These are phyloP conservation scores for Lenzites betulinus DNA, from an alignment of 768 basidiomycete genomes.

Conservation along the genomic window DNA sequence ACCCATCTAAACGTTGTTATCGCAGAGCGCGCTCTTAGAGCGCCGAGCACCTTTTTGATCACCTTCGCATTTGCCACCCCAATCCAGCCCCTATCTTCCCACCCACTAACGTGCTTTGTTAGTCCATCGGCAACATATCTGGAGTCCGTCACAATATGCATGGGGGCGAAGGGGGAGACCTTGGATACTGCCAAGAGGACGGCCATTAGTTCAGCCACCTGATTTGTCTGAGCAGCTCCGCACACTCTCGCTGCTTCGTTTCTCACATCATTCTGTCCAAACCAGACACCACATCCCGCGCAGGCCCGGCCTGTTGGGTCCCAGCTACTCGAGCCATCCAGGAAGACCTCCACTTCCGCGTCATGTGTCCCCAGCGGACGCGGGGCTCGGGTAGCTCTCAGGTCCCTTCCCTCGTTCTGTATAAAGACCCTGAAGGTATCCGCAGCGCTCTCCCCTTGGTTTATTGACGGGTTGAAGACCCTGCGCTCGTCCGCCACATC, in stretches of 20 bases:
- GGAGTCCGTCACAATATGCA: slow-evolving; percentile 20
- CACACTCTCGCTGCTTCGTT: not conserved
- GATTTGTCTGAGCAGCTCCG: not conserved
- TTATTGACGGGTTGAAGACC: not conserved
- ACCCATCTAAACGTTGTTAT: slow-evolving; percentile 17
- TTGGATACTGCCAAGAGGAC: slow-evolving; percentile 5
- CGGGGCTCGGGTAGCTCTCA: too few relatives aligned
- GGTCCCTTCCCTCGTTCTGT: too few relatives aligned
- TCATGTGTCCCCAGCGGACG: not conserved
- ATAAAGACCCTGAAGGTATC: not conserved
- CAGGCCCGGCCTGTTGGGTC: not conserved
- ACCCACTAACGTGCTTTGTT: slow-evolving; percentile 19
- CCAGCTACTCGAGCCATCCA: not conserved
- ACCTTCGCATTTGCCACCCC: not conserved
- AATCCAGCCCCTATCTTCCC: slow-evolving; percentile 14
- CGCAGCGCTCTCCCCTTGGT: not conserved
- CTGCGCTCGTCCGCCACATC: not conserved
- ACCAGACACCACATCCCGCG: not conserved
- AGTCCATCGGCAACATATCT: slow-evolving; percentile 21
- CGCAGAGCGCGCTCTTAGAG: not conserved
- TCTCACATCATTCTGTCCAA: not conserved
- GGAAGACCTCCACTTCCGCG: not conserved
- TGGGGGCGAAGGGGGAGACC: not conserved
- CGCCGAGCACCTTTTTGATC: not conserved
- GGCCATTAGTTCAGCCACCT: slow-evolving; percentile 21